These are phyloP conservation scores for Helianthus annuus DNA, from an alignment of 129 eudicot species.

Conservation along the genomic window DNA sequence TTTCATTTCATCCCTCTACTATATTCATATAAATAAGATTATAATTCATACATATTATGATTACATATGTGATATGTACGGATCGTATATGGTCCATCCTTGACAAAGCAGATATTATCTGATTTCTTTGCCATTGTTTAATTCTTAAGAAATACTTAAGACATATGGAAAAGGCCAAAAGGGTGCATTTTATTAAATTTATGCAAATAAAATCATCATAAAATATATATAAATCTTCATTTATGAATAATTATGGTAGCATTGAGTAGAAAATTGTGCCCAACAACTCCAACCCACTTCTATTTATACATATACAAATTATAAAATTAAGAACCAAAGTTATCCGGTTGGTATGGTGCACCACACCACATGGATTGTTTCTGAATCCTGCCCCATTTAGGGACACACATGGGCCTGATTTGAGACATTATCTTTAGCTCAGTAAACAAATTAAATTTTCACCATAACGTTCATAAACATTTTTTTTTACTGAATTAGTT, in stretches of 20 bases:
- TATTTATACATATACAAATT: not conserved
- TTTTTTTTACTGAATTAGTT: no score
- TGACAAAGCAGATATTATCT: conserved; percentile 1
- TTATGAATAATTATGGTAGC: not conserved
- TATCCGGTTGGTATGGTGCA: conserved; percentile 5
- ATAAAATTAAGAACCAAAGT: not conserved
- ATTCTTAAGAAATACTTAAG: not conserved
- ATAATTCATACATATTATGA: not conserved
- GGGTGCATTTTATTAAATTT: not conserved
- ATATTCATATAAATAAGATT: not conserved
- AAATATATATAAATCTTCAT: not conserved
- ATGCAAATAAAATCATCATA: not conserved
- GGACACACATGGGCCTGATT: conserved; percentile 11
- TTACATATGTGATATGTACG: not conserved
- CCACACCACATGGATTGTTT: not conserved
- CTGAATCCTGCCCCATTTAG: not conserved
- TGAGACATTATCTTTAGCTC: not conserved
- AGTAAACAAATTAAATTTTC: no score
- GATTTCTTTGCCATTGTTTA: conserved; percentile 8
- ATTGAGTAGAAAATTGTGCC: not conserved
- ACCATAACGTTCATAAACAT: no score
- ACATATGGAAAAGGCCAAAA: conserved; percentile 9
- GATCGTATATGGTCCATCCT: not conserved
- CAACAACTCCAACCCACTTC: not conserved
- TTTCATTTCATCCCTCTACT: not conserved